These are phyloP conservation scores for Kwoniella heveanensis DNA, from an alignment of 768 basidiomycete genomes.

Conservation along the genomic window DNA sequence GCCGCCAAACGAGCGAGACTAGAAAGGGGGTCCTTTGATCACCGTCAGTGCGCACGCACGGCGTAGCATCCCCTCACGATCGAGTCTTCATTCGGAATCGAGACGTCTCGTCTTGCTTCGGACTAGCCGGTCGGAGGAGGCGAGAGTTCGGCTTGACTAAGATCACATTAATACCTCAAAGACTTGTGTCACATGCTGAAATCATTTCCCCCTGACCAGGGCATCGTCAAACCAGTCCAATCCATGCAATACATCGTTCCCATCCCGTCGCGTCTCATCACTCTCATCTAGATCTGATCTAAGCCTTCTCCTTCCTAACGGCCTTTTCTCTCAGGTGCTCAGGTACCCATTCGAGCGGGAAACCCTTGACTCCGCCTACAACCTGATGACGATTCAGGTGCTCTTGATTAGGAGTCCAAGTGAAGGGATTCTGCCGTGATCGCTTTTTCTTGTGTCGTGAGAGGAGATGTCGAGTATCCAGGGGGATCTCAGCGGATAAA, in stretches of 20 bases:
- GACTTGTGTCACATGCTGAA: no score
- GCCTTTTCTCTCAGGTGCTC: conserved; percentile 13
- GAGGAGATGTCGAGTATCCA: conserved; percentile 79
- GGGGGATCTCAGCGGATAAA: conserved; percentile 62
- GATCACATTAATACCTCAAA: neutral
- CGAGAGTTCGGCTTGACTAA: no score
- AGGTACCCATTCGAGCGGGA: conserved; percentile 74
- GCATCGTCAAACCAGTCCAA: no score
- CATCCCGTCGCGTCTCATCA: no score
- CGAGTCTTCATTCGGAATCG: no score
- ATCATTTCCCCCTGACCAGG: no score
- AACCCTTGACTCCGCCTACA: conserved; percentile 70
- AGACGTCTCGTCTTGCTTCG: no score
- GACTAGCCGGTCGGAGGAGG: no score
- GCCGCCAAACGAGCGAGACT: no score
- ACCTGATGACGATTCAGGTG: conserved; percentile 58
- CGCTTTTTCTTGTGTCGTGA: conserved; percentile 73
- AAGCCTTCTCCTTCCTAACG: conserved; percentile 7
- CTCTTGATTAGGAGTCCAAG: conserved; percentile 56
- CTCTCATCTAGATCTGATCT: conserved; percentile 5
- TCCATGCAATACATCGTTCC: conserved; percentile 3
- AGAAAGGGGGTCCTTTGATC: neutral
- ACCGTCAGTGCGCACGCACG: neutral
- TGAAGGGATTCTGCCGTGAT: conserved; percentile 42
- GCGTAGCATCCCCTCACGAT: neutral